A percentile compares a stretch with the other conserved stretches of the same genome.
Conservation (phyloP, 2,329 filamentous ascomycete species). For the Sporothrix luriei region DNA sequence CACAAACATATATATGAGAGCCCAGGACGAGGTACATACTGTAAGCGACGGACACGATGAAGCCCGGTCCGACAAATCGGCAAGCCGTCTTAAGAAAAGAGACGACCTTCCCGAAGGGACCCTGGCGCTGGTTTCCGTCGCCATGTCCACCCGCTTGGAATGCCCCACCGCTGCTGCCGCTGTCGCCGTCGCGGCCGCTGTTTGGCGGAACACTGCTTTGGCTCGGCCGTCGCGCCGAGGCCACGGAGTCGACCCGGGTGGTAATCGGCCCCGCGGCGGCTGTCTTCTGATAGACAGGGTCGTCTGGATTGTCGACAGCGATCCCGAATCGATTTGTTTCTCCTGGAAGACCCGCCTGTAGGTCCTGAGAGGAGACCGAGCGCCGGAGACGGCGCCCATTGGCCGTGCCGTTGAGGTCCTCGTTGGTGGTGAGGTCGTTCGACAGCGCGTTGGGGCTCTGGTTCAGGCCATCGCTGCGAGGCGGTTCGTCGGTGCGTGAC, state of each 20-base stretch:
- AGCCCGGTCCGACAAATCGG: constrained; percentile 61
- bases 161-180: constrained; percentile 2
- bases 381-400: constrained; percentile 46
- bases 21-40: constrained; percentile 45
- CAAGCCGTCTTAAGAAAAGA: constrained; percentile 56
- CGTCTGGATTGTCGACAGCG: constrained; percentile 14
- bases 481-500: constrained; percentile 47
- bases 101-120: constrained; percentile 40
- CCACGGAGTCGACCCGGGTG: constrained; percentile 26
- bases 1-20: background rate
- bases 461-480: constrained; percentile 51
- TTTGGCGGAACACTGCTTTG: constrained; percentile 21
- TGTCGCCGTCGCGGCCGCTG: constrained; percentile 13
- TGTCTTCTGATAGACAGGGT: constrained; percentile 1
- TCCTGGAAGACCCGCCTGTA: constrained; percentile 39
- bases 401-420: constrained; percentile 57
- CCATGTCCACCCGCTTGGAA: constrained; percentile 21
- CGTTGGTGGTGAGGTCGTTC: constrained; percentile 59
- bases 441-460: constrained; percentile 58
- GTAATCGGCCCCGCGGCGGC: constrained; percentile 19
- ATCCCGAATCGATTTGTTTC: constrained; percentile 16
- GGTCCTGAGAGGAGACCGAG: constrained; percentile 34
- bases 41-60: constrained; percentile 64
- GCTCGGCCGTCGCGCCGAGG: constrained; percentile 26
- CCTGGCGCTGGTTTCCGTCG: constrained; percentile 10